These are phyloP conservation scores for Scedosporium boydii DNA, from an alignment of 2,329 filamentous ascomycete species.

Conservation along the genomic window DNA sequence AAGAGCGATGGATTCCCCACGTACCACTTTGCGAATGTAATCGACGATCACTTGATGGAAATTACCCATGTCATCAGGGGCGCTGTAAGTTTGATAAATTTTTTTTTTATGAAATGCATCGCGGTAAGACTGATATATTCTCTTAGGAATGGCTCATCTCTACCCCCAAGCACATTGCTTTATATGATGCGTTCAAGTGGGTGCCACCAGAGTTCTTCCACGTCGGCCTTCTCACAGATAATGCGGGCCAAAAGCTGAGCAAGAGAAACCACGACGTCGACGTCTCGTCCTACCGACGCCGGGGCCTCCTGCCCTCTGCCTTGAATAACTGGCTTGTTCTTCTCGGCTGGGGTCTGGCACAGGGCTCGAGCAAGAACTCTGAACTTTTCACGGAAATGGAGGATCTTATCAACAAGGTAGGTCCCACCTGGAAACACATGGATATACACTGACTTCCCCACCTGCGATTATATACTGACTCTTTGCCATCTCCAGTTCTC, in stretches of 20 bases:
- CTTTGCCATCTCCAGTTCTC: conserved; percentile 48
- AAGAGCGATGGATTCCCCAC: conserved; percentile 91
- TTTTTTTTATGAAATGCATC: background rate
- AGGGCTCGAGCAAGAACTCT: conserved; percentile 27
- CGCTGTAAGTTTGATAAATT: conserved; percentile 42
- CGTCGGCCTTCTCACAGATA: conserved; percentile 63
- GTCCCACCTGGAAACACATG: conserved; percentile 14
- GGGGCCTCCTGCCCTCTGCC: conserved; percentile 36
- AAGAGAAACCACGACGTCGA: conserved; percentile 60
- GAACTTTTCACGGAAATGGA: conserved; percentile 62
- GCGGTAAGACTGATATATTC: background rate
- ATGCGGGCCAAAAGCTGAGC: conserved; percentile 67
- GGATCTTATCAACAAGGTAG: conserved; percentile 60
- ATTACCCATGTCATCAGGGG: conserved; percentile 94
- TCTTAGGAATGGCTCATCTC: conserved; percentile 44
- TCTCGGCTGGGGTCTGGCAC: conserved; percentile 68
- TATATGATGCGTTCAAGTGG: conserved; percentile 77
- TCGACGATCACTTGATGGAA: conserved; percentile 91
- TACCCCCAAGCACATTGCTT: conserved; percentile 61
- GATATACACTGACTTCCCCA: background rate
- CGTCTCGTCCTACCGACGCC: conserved; percentile 39
- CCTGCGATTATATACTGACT: conserved; percentile 10
- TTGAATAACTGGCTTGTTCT: conserved; percentile 76
- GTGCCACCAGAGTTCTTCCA: conserved; percentile 66
- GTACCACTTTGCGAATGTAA: conserved; percentile 94